Evolutionary conservation across 169 alveolate species (phyloP).

Genomic region (Cryptosporidium xiaoi): DNA sequence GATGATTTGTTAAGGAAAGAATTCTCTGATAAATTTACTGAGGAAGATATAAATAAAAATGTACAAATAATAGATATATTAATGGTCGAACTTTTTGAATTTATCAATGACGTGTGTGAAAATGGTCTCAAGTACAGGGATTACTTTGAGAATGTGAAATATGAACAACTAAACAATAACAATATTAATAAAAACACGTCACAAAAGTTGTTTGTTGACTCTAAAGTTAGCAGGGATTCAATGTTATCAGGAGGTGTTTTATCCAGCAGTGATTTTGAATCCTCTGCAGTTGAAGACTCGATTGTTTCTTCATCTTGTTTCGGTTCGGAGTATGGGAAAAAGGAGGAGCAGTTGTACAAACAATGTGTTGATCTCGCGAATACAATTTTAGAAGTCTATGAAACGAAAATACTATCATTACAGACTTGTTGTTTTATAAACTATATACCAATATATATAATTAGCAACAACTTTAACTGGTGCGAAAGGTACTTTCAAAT

Average conservation of each 20-base stretch:
- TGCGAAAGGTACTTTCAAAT: constrained; percentile 53
- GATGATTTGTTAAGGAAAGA: neutral
- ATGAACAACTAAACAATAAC: neutral
- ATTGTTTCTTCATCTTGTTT: too few species aligned
- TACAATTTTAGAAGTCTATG: constrained; percentile 25
- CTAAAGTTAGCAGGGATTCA: neutral
- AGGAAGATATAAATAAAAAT: constrained; percentile 69
- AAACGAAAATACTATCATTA: constrained; percentile 43
- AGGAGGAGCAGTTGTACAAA: constrained; percentile 35
- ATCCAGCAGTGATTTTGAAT: constrained; percentile 66
- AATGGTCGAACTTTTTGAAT: constrained; percentile 18
- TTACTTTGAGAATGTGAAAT: neutral
- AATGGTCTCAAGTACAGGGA: constrained; percentile 21
- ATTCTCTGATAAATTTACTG: constrained; percentile 33
- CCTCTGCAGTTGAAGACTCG: constrained; percentile 53
- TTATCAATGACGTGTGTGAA: constrained; percentile 34
- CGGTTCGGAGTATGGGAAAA: constrained; percentile 23
- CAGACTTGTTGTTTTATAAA: constrained; percentile 43
- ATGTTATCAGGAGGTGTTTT: neutral
- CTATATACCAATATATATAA: constrained; percentile 34
- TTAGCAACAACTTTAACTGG: constrained; percentile 31
- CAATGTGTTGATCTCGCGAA: constrained; percentile 54
- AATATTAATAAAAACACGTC: neutral
- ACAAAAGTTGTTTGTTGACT: neutral
- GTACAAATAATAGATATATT: constrained; percentile 53